Base-by-base conservation (phyloP, 768 basidiomycete genomes). In the Goffeauzyma gilvescens region DNA sequence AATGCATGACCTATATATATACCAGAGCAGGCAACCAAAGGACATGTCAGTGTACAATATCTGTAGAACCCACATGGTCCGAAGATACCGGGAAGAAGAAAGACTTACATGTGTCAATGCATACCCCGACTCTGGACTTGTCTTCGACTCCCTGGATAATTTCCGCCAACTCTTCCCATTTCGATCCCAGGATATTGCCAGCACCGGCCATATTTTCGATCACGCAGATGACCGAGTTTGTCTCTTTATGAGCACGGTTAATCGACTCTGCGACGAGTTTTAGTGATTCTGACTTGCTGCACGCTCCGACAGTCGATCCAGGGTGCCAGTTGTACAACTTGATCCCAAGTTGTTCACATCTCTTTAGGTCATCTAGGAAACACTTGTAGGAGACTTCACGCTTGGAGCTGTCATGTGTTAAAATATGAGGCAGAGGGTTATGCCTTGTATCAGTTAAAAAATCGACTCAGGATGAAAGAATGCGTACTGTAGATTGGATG, bases 141-240 rank as follows among this genome's bases (percentile, higher is more conserved):
- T 85, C 75, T 3, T 76, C 67, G 1, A 87, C 78, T 17, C 67
- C 65, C 0, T 66, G 56, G 32, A 89, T 86, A 36, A 87, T 83
- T 2, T 64, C 67, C 0, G 69, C 71, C 6, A 87, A 56, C 45
- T 87, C 75, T 4, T 68, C 60, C 52, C 85, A 82, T 21, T 70
- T 68, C 2, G 75, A 74, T 0, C 84, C 83, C 33, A 86, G 70
- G 32, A 82, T 71, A 51, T 84, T 85, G 4, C 77, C 77, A 13
- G 77, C 71, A 13, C 83, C 83, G 1, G 81, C 80, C 85, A 87
- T 89, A 53, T 81, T 84, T 60, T 87, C 84, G 4, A 89, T 64
- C 6, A 87, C 77, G 8, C 69, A 71, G 1, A 73, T 69, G 6
- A 85, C 72, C 6, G 52, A 63, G 8, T 64, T 58, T 0, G 79